These are phyloP conservation scores for Colletotrichum karsti DNA, from an alignment of 2,329 filamentous ascomycete species.

Conservation along the genomic window DNA sequence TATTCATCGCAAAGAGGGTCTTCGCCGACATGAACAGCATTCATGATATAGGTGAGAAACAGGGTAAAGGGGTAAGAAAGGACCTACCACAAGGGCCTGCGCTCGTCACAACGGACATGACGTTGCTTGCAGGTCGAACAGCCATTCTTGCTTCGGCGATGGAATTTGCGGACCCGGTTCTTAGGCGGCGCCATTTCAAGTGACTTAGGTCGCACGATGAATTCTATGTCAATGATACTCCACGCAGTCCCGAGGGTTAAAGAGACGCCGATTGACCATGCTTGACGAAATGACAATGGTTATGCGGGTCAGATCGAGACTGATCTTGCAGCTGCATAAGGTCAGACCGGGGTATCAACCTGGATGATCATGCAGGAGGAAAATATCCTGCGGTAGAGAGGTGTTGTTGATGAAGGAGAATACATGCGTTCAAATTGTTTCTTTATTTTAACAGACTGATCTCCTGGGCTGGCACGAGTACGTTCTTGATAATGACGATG, in stretches of 20 bases:
- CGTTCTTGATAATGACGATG: constrained; percentile 10
- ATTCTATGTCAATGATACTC: constrained; percentile 17
- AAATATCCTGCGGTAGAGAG: neutral
- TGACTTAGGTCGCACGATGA: neutral
- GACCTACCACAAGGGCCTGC: constrained; percentile 54
- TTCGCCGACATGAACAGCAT: neutral
- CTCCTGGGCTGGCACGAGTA: neutral
- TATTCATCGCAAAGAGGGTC: neutral
- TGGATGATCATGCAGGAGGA: neutral
- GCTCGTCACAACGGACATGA: constrained; percentile 56
- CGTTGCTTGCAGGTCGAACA: constrained; percentile 48
- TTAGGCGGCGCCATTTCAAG: constrained; percentile 42
- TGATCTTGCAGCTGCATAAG: constrained; percentile 21
- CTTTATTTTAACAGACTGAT: neutral
- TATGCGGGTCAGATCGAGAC: constrained; percentile 3
- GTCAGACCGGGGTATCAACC: neutral
- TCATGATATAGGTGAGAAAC: neutral
- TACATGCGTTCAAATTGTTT: neutral
- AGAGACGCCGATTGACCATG: constrained; percentile 23
- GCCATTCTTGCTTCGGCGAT: constrained; percentile 46
- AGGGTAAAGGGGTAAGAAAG: neutral
- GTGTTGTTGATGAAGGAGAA: neutral
- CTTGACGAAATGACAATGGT: constrained; percentile 12
- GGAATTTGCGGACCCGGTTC: constrained; percentile 46
- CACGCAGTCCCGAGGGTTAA: constrained; percentile 21